These are phyloP conservation scores for Linaria vulgaris DNA, from an alignment of 257 asterid species.

Conservation along the genomic window DNA sequence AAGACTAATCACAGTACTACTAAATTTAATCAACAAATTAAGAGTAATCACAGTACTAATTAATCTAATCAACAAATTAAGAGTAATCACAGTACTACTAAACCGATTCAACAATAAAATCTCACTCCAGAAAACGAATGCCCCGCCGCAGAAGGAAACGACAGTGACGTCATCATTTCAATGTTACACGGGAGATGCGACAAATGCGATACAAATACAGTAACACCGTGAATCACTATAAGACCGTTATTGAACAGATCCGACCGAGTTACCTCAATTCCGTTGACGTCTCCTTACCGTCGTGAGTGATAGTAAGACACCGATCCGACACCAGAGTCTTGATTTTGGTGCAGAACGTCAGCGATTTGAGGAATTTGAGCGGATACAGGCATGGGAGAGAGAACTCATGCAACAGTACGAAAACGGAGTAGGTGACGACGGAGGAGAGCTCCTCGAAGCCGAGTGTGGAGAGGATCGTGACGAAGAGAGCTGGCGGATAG, in stretches of 20 bases:
- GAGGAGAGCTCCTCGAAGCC: conserved; percentile 75
- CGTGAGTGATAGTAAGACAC: conserved; percentile 64
- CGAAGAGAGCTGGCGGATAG: conserved; percentile 51
- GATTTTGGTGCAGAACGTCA: conserved; percentile 76
- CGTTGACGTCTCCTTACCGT: conserved; percentile 46
- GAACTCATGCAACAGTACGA: conserved; percentile 75
- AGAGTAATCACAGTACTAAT: too few relatives aligned
- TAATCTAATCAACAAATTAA: too few relatives aligned
- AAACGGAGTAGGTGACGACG: conserved; percentile 61
- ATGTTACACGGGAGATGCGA: conserved; percentile 72
- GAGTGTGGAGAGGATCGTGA: conserved; percentile 77
- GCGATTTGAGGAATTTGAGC: conserved; percentile 50
- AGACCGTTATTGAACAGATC: conserved; percentile 71
- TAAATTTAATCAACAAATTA: too few relatives aligned
- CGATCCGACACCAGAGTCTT: conserved; percentile 68
- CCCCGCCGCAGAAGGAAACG: conserved; percentile 43
- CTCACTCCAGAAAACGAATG: conserved; percentile 31
- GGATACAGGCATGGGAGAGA: conserved; percentile 78
- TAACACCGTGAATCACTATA: conserved; percentile 58
- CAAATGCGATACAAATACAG: conserved; percentile 61
- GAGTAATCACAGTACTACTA: too few relatives aligned
- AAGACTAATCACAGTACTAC: too few relatives aligned
- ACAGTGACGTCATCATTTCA: conserved; percentile 54
- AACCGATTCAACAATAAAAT: too few relatives aligned
- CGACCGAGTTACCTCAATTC: conserved; percentile 58